A percentile compares a stretch with the other conserved stretches of the same genome.
These are phyloP conservation scores for Nigrospora osmanthi DNA, from an alignment of 2,329 filamentous ascomycete genomes.

Conservation along the genomic window DNA sequence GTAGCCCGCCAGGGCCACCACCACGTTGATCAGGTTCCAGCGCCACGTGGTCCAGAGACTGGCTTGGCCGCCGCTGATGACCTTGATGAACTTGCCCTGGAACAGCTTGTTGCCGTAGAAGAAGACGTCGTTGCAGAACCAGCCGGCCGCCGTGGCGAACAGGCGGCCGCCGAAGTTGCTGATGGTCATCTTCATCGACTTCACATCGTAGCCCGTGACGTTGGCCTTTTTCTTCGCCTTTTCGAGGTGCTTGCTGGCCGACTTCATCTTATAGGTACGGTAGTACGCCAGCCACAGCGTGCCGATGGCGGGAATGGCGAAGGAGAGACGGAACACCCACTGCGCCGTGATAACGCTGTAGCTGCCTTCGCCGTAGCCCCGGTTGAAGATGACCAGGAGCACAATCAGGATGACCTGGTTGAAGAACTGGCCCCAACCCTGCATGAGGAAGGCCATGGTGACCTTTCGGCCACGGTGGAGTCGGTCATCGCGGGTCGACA, in stretches of 20 bases:
- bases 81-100: slow-evolving; percentile 80
- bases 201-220: slow-evolving; percentile 88
- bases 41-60: slow-evolving; percentile 83
- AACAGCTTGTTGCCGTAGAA: slow-evolving; percentile 99
- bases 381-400: slow-evolving; percentile 81
- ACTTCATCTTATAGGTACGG: slow-evolving; percentile 89
- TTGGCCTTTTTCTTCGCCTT: slow-evolving; percentile 77
- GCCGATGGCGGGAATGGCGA: slow-evolving; percentile 82
- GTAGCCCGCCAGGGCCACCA: slow-evolving; percentile 79
- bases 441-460: slow-evolving; percentile 94
- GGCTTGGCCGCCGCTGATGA: slow-evolving; percentile 60
- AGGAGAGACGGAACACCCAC: slow-evolving; percentile 87
- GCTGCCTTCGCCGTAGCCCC: slow-evolving; percentile 64
- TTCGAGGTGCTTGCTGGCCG: slow-evolving; percentile 74
- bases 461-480: slow-evolving; percentile 94
- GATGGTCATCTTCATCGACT: slow-evolving; percentile 72
- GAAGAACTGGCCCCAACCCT: slow-evolving; percentile 93
- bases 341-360: slow-evolving; percentile 74
- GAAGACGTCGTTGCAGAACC: slow-evolving; percentile 97
- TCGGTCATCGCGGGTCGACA: slow-evolving; percentile 87
- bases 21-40: slow-evolving; percentile 88
- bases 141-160: slow-evolving; percentile 76
- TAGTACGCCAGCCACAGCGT: slow-evolving; percentile 95
- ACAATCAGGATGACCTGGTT: slow-evolving; percentile 89
- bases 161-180: slow-evolving; percentile 80